Evolutionary conservation across 495 filamentous ascomycete genomes (phyloP).

Genomic region (Podospora pseudocomata): DNA sequence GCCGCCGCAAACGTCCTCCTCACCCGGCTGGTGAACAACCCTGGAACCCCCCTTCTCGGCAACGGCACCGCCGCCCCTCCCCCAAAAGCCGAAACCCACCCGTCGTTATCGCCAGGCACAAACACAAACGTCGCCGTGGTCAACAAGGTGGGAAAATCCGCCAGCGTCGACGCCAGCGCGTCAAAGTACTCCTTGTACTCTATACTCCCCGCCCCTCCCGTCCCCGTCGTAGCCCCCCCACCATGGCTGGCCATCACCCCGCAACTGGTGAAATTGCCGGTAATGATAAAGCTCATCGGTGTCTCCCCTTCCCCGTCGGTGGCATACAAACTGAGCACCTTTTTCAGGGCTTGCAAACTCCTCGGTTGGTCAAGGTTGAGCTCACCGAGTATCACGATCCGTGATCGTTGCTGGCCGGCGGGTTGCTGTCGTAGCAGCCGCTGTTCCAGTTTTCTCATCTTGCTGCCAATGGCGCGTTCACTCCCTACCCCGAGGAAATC

Average conservation of each 20-base stretch:
- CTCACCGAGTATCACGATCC: conserved; percentile 73
- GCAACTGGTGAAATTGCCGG: conserved; percentile 78
- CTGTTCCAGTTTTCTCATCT: conserved; percentile 73
- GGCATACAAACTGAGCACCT: conserved; percentile 67
- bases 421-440: conserved; percentile 36
- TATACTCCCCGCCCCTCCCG: conserved; percentile 66
- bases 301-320: conserved; percentile 57
- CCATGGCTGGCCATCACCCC: conserved; percentile 61
- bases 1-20: conserved; percentile 73
- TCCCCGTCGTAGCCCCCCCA: conserved; percentile 27
- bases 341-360: conserved; percentile 71
- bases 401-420: conserved; percentile 29
- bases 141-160: conserved; percentile 82
- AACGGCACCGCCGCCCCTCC: conserved; percentile 73
- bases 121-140: conserved; percentile 79
- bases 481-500: conserved; percentile 92
- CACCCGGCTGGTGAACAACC: conserved; percentile 81
- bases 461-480: conserved; percentile 74
- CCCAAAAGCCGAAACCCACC: conserved; percentile 82
- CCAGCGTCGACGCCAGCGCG: conserved; percentile 72
- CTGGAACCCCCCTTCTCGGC: conserved; percentile 71
- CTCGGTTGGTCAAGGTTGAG: conserved; percentile 78
- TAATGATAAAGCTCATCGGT: conserved; percentile 73
- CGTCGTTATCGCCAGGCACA: conserved; percentile 93
- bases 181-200: conserved; percentile 96